A percentile compares a stretch with the other conserved stretches of the same genome.
These are phyloP conservation scores for Hordeum pubiflorum DNA, from an alignment of 202 grass and related monocot species.

Conservation along the genomic window DNA sequence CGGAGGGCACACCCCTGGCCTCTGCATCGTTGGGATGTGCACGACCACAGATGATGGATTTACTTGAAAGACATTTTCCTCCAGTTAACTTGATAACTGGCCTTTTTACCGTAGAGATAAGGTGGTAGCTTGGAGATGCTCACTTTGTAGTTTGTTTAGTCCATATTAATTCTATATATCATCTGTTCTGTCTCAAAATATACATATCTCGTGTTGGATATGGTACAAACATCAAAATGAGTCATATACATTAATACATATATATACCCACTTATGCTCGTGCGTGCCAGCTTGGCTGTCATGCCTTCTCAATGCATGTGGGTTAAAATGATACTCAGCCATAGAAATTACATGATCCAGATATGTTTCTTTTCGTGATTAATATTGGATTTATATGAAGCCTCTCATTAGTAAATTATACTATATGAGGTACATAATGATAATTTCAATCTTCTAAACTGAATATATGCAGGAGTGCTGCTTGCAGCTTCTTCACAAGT, in stretches of 20 bases:
- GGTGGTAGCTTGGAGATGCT: neutral
- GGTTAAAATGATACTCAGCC: neutral
- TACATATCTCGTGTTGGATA: neutral
- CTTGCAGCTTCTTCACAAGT: neutral
- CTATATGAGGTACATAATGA: neutral
- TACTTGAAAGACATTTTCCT: neutral
- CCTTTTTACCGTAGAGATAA: neutral
- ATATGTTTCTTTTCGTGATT: neutral
- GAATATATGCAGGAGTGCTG: neutral
- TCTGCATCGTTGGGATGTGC: no score
- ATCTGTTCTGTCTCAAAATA: neutral
- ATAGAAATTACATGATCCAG: neutral
- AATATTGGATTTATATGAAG: neutral
- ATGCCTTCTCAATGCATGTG: neutral
- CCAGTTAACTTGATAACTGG: neutral
- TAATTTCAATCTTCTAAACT: neutral
- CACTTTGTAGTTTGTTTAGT: neutral
- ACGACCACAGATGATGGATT: neutral
- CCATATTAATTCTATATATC: neutral
- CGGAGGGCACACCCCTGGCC: no score
- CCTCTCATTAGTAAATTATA: neutral
- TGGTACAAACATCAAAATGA: neutral
- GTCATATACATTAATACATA: neutral
- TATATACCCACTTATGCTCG: neutral
- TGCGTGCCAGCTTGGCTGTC: neutral